Evolutionary conservation across 495 filamentous ascomycete species (phyloP).

Genomic region (Penicillium macrosclerotiorum): DNA sequence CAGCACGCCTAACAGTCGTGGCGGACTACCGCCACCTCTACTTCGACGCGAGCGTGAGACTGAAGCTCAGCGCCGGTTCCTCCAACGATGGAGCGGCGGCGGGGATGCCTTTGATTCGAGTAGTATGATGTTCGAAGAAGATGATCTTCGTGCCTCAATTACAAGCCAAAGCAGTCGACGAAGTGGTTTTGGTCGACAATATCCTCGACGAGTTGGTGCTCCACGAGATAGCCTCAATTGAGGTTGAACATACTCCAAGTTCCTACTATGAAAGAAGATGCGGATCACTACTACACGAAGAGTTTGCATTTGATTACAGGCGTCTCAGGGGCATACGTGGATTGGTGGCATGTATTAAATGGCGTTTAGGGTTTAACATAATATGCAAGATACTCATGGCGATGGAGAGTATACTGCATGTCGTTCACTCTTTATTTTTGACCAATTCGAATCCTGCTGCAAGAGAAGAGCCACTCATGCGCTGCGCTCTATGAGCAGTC

Average conservation of each 20-base stretch:
- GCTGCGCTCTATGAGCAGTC: no score
- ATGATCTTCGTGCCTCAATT: constrained; percentile 43
- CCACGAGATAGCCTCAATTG: constrained; percentile 43
- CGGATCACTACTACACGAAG: background rate
- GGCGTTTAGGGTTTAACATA: no score
- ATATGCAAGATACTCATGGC: no score
- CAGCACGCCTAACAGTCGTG: constrained; percentile 39
- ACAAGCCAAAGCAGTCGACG: constrained; percentile 40
- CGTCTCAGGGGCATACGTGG: no score
- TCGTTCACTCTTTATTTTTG: no score
- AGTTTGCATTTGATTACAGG: background rate
- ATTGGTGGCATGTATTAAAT: no score
- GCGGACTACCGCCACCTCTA: constrained; percentile 30
- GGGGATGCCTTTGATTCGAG: constrained; percentile 43
- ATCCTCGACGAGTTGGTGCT: constrained; percentile 35
- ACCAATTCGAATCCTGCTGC: no score
- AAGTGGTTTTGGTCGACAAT: constrained; percentile 35
- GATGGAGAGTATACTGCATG: no score
- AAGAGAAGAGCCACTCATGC: no score
- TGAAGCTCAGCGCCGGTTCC: constrained; percentile 43
- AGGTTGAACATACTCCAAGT: background rate
- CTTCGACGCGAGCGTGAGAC: constrained; percentile 30
- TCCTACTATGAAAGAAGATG: no score
- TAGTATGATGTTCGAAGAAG: constrained; percentile 41
- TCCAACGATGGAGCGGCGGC: constrained; percentile 47